Base-by-base conservation (phyloP, 352 stramenopile species). In the Thraustotheca clavata region DNA sequence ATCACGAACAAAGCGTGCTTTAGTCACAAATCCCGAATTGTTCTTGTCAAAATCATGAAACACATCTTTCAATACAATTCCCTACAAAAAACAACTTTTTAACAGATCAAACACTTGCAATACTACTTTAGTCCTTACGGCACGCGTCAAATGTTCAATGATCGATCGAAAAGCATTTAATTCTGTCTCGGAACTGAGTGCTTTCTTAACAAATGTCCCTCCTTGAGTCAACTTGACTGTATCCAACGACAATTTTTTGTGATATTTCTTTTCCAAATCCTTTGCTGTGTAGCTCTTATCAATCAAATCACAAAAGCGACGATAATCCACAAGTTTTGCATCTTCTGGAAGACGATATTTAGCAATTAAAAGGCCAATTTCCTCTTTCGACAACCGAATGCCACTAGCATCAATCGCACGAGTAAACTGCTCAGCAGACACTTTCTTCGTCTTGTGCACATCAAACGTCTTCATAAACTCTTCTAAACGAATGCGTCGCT, bases 381-480 rank as follows among this genome's bases (percentile, higher is more conserved):
- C 84, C 1, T 67, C 35, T 1, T 69, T 49, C 2, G 71, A 75
- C 2, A 94, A 66, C 24, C 88, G 84, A 18, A 91, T 55, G 0
- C 82, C 84, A 39, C 80, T 91, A 7, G 87, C 74, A 41, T 94
- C 84, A 1, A 94, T 69, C 6, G 84, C 82, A 14, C 84, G 82
- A 57, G 82, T 86, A 68, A 91, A 94, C 69, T 91, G 84, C 49
- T 91, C 82, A 0, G 76, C 67, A 49, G 79, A 80, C 60, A 94
- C 90, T 46, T 88, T 89, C 74, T 94, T 91, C 9, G 89, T 79
- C 66, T 81, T 76, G 60, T 93, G 84, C 18, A 86, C 62, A 69
- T 93, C 84, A 47, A 93, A 93, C 12, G 84, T 93, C 54, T 88
- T 91, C 84, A 93, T 93, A 41, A 93, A 93, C 66, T 91, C 82